Percentiles rank a stretch among this genome's conserved stretches.
These are phyloP conservation scores for Backusella mclennaniae DNA, from an alignment of 192 early-diverging fungal genomes.

Conservation along the genomic window DNA sequence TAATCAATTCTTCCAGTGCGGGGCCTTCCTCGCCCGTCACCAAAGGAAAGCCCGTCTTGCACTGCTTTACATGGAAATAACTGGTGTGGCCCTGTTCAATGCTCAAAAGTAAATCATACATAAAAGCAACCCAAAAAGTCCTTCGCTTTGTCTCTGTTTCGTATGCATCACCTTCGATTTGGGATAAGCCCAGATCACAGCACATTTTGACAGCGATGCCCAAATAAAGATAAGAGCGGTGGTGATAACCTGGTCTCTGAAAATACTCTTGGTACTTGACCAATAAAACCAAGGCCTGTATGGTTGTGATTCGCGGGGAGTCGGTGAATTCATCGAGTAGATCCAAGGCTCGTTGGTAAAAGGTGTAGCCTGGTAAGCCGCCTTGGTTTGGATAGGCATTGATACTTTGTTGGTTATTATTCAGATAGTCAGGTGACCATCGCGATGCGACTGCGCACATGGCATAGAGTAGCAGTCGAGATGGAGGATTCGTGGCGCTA, in stretches of 20 bases:
- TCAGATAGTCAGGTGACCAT: slow-evolving; percentile 31
- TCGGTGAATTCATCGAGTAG: slow-evolving; percentile 50
- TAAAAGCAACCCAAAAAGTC: slow-evolving; percentile 30
- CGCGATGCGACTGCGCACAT: slow-evolving; percentile 52
- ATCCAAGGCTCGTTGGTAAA: slow-evolving; percentile 28
- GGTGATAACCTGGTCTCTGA: slow-evolving; percentile 44
- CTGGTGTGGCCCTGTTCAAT: slow-evolving; percentile 31
- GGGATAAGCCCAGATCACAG: slow-evolving; percentile 25
- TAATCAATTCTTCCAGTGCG: slow-evolving; percentile 25
- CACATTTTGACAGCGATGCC: slow-evolving; percentile 29
- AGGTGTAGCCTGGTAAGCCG: slow-evolving; percentile 22
- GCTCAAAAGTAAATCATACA: slow-evolving; percentile 38
- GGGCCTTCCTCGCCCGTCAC: slow-evolving; percentile 26
- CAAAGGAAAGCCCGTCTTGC: slow-evolving; percentile 24
- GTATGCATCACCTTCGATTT: not conserved
- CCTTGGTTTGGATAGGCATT: not conserved
- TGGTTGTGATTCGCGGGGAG: slow-evolving; percentile 47
- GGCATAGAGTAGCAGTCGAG: slow-evolving; percentile 49
- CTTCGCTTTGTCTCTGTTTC: slow-evolving; percentile 29
- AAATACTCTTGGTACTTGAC: slow-evolving; percentile 54
- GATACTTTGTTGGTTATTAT: not conserved
- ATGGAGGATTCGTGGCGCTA: slow-evolving; percentile 47
- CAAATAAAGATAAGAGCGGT: slow-evolving; percentile 48
- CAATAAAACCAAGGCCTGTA: slow-evolving; percentile 50
- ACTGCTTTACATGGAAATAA: slow-evolving; percentile 11